Base-by-base conservation (phyloP, 2,329 filamentous ascomycete species). In the Fusarium sp. region DNA sequence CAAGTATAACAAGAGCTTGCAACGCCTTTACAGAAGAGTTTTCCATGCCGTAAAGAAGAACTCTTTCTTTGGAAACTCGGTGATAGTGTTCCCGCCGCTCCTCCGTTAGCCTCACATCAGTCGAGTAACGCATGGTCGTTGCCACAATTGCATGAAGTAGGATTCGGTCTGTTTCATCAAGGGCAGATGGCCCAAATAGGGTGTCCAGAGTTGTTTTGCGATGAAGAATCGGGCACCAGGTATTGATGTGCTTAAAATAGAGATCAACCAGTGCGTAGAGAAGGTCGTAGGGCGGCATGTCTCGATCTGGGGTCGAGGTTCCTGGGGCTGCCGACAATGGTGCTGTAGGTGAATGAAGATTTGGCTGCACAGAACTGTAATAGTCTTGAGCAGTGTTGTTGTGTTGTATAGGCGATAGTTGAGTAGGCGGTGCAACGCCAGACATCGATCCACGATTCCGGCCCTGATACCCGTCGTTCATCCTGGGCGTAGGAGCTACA, bases 171-270 rank as follows among this genome's bases (percentile, higher is more conserved):
- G 91, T 89, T 77, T 96, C 92, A 36, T 94, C 91, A 3, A 96
- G 81, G 2, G 89, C 87, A 0, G 89, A 88, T 2, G 90, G 87
- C 0, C 93, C 93, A 70, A 97, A 97, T 0, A 97, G 83, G 1
- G 89, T 88, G 70, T 97, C 92, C 10, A 97, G 78, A 0, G 93
- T 97, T 6, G 91, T 89, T 73, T 92, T 89, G 21, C 93, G 88
- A 77, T 97, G 93, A n/a, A 97, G 82, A 23, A 97, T 96, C 0
- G 94, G 94, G 75, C 93, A 97, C 90, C 91, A 94, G 0, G 90
- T 91, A 73, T 93, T 93, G 75, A 93, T 87, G 72, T 93, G 89
- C 65, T 92, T 91, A 73, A 94, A 94, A 75, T 92, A 94, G 1
- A 93, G 82, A 70, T 93, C 91, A 8, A 91, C 90, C 12, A 94